Evolutionary conservation across 352 stramenopile species (phyloP).

Genomic region (Pythium aristosporum): DNA sequence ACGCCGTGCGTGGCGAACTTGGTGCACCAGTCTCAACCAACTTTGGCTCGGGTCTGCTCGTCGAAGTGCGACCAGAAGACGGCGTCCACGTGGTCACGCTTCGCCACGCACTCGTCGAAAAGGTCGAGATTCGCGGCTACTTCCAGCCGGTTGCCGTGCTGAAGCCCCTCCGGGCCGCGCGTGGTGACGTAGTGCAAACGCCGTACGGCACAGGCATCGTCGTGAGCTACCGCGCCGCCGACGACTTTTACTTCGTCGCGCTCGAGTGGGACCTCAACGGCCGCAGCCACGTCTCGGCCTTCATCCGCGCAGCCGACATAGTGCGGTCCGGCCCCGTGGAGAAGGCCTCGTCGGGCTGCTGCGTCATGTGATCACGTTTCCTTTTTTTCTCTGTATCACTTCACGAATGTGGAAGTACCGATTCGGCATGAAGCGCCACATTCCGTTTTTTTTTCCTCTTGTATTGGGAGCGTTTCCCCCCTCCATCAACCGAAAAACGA

Average conservation of each 20-base stretch:
- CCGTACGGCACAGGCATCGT: constrained; percentile 75
- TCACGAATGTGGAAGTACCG: background rate
- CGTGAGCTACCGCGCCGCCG: constrained; percentile 53
- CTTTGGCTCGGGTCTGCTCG: constrained; percentile 65
- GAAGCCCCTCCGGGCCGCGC: constrained; percentile 57
- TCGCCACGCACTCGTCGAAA: constrained; percentile 47
- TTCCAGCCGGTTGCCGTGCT: constrained; percentile 57
- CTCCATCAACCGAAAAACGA: constrained; percentile 4
- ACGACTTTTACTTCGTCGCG: constrained; percentile 70
- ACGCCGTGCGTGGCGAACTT: constrained; percentile 51
- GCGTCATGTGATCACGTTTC: constrained; percentile 58
- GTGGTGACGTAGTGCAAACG: constrained; percentile 79
- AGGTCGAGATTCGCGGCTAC: constrained; percentile 52
- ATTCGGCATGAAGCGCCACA: background rate
- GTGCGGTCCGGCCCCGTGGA: constrained; percentile 54
- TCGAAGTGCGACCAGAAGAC: constrained; percentile 56
- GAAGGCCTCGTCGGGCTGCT: constrained; percentile 57
- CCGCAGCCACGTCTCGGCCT: constrained; percentile 57
- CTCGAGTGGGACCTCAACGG: constrained; percentile 63
- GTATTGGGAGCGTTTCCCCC: too few species aligned
- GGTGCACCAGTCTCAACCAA: constrained; percentile 65
- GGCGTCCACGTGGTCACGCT: constrained; percentile 72
- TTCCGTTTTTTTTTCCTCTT: background rate
- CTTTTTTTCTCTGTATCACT: constrained; percentile 5
- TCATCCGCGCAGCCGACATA: constrained; percentile 55